Conservation (phyloP, 306 rosid genomes). For the Urtica urens region DNA sequence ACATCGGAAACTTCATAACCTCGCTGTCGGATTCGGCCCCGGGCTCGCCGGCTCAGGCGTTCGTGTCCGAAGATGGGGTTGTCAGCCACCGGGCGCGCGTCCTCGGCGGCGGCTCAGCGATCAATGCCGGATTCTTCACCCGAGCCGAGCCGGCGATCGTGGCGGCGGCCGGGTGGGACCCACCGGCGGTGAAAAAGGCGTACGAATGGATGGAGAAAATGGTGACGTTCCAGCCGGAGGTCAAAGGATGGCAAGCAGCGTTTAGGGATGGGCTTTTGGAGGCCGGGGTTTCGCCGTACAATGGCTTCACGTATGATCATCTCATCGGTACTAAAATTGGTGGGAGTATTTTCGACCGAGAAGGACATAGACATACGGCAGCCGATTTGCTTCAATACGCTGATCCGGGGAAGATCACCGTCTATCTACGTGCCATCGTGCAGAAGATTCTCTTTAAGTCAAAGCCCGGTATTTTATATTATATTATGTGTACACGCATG, state of each 20-base stretch:
- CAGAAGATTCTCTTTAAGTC: slow-evolving; percentile 37
- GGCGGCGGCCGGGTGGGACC: slow-evolving; percentile 38
- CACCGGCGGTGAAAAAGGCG: slow-evolving; percentile 22
- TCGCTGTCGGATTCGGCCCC: slow-evolving; percentile 35
- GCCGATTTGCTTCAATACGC: slow-evolving; percentile 65
- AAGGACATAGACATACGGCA: slow-evolving; percentile 55
- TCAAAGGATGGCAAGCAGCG: slow-evolving; percentile 52
- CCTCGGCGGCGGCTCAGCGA: slow-evolving; percentile 54
- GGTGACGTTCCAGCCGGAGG: slow-evolving; percentile 40
- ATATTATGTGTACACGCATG: too few species aligned
- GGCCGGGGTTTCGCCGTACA: slow-evolving; percentile 52
- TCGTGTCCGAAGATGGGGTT: slow-evolving; percentile 52
- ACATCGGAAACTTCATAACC: slow-evolving; percentile 25
- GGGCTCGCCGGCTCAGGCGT: slow-evolving; percentile 48
- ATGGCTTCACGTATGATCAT: slow-evolving; percentile 51
- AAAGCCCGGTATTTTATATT: slow-evolving; percentile 19
- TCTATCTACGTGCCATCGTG: slow-evolving; percentile 60
- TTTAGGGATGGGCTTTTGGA: slow-evolving; percentile 47
- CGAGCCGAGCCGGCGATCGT: slow-evolving; percentile 29
- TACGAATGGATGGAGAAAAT: slow-evolving; percentile 59
- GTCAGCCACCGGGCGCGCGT: slow-evolving; percentile 39
- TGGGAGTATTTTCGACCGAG: slow-evolving; percentile 46
- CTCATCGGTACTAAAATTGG: slow-evolving; percentile 58
- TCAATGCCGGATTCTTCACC: slow-evolving; percentile 64
- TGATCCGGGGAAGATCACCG: slow-evolving; percentile 36